Evolutionary conservation across 768 basidiomycete genomes (phyloP), one percentile per base, ranked within the genome.

Genomic region (Podaxis mareebaensis): DNA sequence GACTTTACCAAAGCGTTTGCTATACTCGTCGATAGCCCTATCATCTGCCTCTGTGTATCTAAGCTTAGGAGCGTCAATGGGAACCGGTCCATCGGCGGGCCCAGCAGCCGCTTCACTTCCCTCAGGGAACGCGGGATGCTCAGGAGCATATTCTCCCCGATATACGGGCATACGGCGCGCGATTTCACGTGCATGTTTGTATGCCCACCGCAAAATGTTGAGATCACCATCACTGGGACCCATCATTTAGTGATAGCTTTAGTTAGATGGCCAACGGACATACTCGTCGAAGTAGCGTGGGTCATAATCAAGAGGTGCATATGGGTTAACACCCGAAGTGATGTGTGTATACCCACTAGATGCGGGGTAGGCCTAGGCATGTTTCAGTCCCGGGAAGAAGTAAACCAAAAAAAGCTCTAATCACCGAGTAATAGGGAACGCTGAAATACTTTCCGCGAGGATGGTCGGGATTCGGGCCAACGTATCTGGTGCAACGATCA

Each of bases 111-210:
- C 79, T 3, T 69, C 66, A 51, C 75, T 79, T 39, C 70, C 76
- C 39, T 68, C 67, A 26, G 76, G 71, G 66, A 79, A 83, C 11
- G 42, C 58, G 0, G 81, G 82, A 64, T 83, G 78, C 0, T 67
- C 73, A 3, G 64, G 60, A 13, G 61, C 48, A 7, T 75, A 66
- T 56, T 80, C 81, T 1, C 83, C 82, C 46, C 77, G 73, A 65
- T 76, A 81, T 30, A 66, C 54, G 4, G 75, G 68, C 81, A 87
- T 85, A 15, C 88, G 83, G 39, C 88, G 80, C 3, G 76, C 74
- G 10, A 85, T 65, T 72, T 90, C 87, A 1, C 87, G 78, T 3
- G 69, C 59, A 58, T 78, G 79, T 66, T 89, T 90, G 71, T 88
- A 89, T 0, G 69, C 76, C 78, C 83, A 83, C 58, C 75, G 75